phyloP scores from a whole-genome alignment of 108 stramenopile species.

The Nannochloropsis salina region DNA sequence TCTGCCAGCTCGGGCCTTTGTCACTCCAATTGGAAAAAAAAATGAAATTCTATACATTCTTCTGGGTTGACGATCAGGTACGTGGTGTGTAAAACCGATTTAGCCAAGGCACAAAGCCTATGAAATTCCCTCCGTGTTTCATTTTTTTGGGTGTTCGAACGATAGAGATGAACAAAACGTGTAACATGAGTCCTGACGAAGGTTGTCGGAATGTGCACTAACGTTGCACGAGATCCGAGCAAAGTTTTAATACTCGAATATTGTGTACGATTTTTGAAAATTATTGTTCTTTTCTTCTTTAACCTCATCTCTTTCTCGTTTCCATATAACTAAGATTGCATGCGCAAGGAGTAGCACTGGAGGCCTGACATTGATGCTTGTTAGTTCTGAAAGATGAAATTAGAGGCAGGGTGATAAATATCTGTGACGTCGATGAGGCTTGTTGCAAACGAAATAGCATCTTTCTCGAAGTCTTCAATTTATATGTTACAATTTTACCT shows the following conservation, averaged over 20 bases:
- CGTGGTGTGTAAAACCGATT: no score
- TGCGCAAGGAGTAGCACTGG: conserved; percentile 12
- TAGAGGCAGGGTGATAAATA: background rate
- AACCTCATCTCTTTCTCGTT: background rate
- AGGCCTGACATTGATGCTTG: background rate
- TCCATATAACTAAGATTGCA: background rate
- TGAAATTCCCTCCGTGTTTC: no score
- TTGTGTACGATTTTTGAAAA: no score
- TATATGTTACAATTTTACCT: background rate
- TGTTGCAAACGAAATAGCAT: background rate
- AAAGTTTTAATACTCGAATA: no score
- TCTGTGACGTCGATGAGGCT: background rate
- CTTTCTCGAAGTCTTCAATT: background rate
- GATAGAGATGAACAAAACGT: no score
- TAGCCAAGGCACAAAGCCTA: no score
- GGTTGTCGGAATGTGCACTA: no score
- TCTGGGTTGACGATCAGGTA: background rate
- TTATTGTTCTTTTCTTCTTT: background rate
- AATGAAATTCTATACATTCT: background rate
- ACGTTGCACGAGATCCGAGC: no score
- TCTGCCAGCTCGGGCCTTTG: background rate
- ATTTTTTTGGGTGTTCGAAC: no score
- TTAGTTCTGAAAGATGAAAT: background rate
- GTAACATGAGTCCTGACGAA: no score
- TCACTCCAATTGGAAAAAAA: background rate